These are phyloP conservation scores for Dacryopinax spathularia DNA, from an alignment of 768 basidiomycete genomes.

Conservation along the genomic window DNA sequence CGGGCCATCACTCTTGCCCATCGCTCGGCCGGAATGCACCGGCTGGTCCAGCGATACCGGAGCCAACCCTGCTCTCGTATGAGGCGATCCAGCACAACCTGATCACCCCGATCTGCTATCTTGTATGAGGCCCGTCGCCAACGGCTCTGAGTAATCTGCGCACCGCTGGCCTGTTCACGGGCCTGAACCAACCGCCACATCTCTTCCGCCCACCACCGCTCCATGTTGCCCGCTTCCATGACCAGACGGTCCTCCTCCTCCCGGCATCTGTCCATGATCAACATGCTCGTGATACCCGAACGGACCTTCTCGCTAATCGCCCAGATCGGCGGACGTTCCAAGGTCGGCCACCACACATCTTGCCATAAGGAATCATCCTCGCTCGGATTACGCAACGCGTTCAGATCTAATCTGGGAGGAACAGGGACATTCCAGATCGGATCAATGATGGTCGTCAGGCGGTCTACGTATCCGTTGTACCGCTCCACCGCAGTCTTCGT, in stretches of 20 bases:
- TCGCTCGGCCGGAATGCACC: not conserved
- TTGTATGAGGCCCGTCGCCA: too few species aligned
- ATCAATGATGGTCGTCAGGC: not conserved
- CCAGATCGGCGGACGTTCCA: not conserved
- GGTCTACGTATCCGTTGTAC: not conserved
- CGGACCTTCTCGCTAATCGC: not conserved
- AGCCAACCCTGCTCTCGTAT: not conserved
- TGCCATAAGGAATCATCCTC: constrained; percentile 4
- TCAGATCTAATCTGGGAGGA: not conserved
- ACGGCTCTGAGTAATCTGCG: not conserved
- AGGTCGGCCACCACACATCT: not conserved
- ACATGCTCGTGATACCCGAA: not conserved
- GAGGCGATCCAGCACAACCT: not conserved
- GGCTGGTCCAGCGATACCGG: not conserved
- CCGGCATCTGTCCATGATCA: not conserved
- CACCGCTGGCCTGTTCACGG: not conserved
- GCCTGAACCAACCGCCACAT: not conserved
- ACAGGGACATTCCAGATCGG: not conserved
- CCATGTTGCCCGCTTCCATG: not conserved
- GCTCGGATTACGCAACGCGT: not conserved
- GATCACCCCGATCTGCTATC: not conserved
- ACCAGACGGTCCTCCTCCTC: not conserved
- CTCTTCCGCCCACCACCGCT: not conserved
- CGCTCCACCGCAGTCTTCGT: not conserved
- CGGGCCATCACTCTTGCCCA: not conserved